These are phyloP conservation scores for Aschersonia sp. DNA, from an alignment of 2,329 filamentous ascomycete species.

Conservation along the genomic window DNA sequence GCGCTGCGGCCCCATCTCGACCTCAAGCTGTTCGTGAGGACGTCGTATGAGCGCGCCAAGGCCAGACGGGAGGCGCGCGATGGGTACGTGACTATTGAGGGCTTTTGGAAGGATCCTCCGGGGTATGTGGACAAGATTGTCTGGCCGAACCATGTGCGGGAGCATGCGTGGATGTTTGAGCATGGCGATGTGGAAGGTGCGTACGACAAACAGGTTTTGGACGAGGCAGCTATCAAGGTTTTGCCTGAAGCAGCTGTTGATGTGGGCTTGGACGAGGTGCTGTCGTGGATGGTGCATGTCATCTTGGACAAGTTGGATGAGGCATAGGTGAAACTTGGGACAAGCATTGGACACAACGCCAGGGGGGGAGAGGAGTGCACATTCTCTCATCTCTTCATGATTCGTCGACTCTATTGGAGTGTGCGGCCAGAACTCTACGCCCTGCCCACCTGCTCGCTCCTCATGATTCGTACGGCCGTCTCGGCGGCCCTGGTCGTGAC, in stretches of 20 bases:
- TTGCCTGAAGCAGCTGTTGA: conserved; percentile 31
- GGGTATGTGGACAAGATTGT: conserved; percentile 91
- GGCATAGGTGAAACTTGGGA: not conserved
- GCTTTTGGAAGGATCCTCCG: conserved; percentile 90
- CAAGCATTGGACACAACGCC: too few species aligned
- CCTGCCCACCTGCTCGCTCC: conserved; percentile 5
- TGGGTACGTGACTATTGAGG: conserved; percentile 71
- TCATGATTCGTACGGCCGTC: conserved; percentile 26
- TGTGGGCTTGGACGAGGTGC: conserved; percentile 43
- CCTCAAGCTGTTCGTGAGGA: conserved; percentile 64
- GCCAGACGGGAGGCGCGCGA: conserved; percentile 51
- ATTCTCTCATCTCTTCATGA: too few species aligned
- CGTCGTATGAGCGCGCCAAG: conserved; percentile 50
- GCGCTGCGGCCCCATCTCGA: conserved; percentile 51
- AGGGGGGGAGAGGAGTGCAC: too few species aligned
- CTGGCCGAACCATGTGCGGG: conserved; percentile 83
- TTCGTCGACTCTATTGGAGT: too few species aligned
- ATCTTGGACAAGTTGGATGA: conserved; percentile 35
- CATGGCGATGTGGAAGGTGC: conserved; percentile 49
- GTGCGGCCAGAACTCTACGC: not conserved
- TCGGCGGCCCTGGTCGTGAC: conserved; percentile 41
- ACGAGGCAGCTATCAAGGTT: conserved; percentile 29
- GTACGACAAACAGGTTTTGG: conserved; percentile 31
- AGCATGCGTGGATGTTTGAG: conserved; percentile 71
- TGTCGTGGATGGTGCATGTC: conserved; percentile 55